phyloP scores from a whole-genome alignment of 331 rosid species.

The Rhamnella rubrinervis region DNA sequence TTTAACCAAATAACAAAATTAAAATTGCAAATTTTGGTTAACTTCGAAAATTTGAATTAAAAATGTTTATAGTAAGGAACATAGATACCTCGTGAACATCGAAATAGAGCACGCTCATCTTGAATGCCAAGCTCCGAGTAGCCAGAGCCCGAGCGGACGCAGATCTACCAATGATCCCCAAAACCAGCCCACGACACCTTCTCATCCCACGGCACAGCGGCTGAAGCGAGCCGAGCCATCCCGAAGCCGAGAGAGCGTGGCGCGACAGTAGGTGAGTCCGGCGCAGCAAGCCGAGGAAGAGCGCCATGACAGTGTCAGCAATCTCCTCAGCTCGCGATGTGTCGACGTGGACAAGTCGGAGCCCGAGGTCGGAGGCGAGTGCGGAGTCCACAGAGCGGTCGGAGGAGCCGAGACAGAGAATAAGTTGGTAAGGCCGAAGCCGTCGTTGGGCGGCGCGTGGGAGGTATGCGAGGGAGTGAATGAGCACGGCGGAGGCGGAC shows the following conservation, averaged over 20 bases:
- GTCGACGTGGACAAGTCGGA: slow-evolving; percentile 82
- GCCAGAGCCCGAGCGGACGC: slow-evolving; percentile 94
- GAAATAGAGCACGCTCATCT: slow-evolving; percentile 86
- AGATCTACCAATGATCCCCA: slow-evolving; percentile 92
- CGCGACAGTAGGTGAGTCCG: slow-evolving; percentile 93
- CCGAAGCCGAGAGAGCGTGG: slow-evolving; percentile 85
- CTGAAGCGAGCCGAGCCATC: slow-evolving; percentile 96
- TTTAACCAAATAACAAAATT: neutral
- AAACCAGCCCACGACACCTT: slow-evolving; percentile 88
- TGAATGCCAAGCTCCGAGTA: slow-evolving; percentile 90
- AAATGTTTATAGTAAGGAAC: neutral
- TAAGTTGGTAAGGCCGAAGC: slow-evolving; percentile 81
- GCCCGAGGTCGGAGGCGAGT: slow-evolving; percentile 89
- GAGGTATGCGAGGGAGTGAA: slow-evolving; percentile 89
- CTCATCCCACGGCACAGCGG: slow-evolving; percentile 98
- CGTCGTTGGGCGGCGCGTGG: slow-evolving; percentile 99
- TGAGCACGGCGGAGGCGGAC: slow-evolving; percentile 76
- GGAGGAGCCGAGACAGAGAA: slow-evolving; percentile 91
- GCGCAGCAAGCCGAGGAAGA: slow-evolving; percentile 90
- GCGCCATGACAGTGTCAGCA: slow-evolving; percentile 94
- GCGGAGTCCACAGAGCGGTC: slow-evolving; percentile 89
- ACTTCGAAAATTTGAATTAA: neutral
- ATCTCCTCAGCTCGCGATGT: slow-evolving; percentile 93
- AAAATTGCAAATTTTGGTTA: no score
- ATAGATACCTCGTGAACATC: slow-evolving; percentile 48